phyloP scores from a whole-genome alignment of 176 grass and related monocot species.

The Saccharum spontaneum region DNA sequence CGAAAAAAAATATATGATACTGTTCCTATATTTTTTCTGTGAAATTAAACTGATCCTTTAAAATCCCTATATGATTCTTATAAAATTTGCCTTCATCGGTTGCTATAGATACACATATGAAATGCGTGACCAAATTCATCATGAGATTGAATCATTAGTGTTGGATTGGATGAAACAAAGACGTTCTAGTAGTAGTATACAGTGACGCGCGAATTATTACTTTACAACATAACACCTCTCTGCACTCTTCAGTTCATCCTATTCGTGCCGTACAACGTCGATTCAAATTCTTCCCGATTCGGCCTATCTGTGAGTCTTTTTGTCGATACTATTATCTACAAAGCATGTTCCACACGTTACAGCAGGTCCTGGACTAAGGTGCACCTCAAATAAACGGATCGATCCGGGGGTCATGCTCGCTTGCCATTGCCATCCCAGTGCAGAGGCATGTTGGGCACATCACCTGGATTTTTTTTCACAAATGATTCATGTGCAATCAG shows the following conservation, averaged over 20 bases:
- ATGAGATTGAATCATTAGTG: background rate
- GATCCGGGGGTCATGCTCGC: conserved; percentile 94
- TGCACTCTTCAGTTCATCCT: conserved; percentile 23
- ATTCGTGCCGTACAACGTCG: conserved; percentile 4
- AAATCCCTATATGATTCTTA: too few species aligned
- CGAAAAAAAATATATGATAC: too few species aligned
- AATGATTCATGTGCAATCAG: background rate
- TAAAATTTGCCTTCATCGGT: too few species aligned
- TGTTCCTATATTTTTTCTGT: too few species aligned
- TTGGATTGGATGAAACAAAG: background rate
- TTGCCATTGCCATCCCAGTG: conserved; percentile 99
- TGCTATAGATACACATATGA: background rate
- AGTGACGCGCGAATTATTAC: conserved; percentile 20
- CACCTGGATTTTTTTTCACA: conserved; percentile 60
- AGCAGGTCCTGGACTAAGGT: background rate
- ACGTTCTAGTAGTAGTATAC: conserved; percentile 6
- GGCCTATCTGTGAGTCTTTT: background rate
- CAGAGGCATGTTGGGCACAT: conserved; percentile 99
- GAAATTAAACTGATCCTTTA: too few species aligned
- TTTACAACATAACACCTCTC: conserved; percentile 25
- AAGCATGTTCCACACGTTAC: conserved; percentile 15
- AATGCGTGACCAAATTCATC: background rate
- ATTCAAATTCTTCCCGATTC: background rate
- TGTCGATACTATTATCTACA: conserved; percentile 49
- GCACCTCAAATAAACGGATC: conserved; percentile 73